Evolutionary conservation across 352 stramenopile species (phyloP).

Genomic region (Phytophthora tentaculata): DNA sequence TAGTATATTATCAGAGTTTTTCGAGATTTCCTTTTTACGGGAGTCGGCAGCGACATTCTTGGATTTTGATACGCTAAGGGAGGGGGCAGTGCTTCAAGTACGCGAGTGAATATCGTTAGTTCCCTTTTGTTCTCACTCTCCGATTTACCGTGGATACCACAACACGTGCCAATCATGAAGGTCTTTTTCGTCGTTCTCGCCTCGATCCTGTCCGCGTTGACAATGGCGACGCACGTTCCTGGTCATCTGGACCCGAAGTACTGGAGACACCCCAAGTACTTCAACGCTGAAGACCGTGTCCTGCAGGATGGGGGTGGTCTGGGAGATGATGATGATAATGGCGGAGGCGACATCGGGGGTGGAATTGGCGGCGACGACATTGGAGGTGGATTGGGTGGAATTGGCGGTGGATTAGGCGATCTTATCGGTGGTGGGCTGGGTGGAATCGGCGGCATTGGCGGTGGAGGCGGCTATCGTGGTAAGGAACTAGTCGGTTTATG

Average conservation of each 20-base stretch:
- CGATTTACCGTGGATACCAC: conserved; percentile 8
- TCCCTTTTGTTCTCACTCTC: conserved; percentile 13
- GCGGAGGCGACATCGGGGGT: conserved; percentile 5
- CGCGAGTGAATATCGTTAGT: conserved; percentile 7
- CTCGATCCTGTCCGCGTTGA: conserved; percentile 17
- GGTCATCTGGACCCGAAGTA: conserved; percentile 8
- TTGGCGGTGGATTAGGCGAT: conserved; percentile 4
- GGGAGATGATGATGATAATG: not conserved
- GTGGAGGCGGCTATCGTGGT: conserved; percentile 15
- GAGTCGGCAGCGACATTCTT: no score
- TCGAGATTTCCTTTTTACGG: not conserved
- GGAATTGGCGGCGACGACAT: conserved; percentile 13
- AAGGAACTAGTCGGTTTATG: conserved; percentile 1
- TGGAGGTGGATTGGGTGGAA: conserved; percentile 8
- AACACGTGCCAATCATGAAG: conserved; percentile 29
- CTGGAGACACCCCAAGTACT: not conserved
- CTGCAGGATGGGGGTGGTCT: conserved; percentile 7
- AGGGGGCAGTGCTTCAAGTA: conserved; percentile 18
- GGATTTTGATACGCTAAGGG: conserved; percentile 12
- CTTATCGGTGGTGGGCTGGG: conserved; percentile 8
- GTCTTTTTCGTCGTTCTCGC: conserved; percentile 12
- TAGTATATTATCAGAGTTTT: not conserved
- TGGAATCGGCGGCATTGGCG: conserved; percentile 3
- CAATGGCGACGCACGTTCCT: conserved; percentile 16
- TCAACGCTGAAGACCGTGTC: conserved; percentile 13